Percentiles rank a stretch among this genome's conserved stretches.
Evolutionary conservation across 2,329 filamentous ascomycete genomes (phyloP).

Genomic region (Trichoderma cornu-damae): DNA sequence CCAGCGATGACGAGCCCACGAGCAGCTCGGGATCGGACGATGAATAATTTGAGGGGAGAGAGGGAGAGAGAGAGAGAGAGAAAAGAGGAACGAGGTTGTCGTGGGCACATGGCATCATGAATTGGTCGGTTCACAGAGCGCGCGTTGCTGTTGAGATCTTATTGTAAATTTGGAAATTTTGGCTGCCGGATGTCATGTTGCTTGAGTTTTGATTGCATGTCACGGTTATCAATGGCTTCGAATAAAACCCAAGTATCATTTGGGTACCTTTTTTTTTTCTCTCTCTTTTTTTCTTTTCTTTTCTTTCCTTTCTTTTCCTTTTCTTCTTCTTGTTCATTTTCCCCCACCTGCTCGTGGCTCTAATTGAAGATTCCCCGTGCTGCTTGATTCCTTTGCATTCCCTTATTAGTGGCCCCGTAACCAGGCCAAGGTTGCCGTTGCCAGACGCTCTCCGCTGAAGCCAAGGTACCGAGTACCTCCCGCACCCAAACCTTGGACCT

Average conservation of each 20-base stretch:
- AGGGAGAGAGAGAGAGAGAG: too few relatives aligned
- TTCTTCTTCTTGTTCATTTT: too few relatives aligned
- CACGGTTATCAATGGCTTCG: too few relatives aligned
- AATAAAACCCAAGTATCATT: too few relatives aligned
- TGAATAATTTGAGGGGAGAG: too few relatives aligned
- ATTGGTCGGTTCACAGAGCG: background rate
- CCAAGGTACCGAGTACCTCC: constrained; percentile 3
- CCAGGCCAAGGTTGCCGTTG: background rate
- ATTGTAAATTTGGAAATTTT: background rate
- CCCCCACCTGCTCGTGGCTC: too few relatives aligned
- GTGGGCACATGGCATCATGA: background rate
- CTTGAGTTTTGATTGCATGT: background rate
- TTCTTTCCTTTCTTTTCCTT: too few relatives aligned
- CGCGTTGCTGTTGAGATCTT: background rate
- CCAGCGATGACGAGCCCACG: constrained; percentile 4
- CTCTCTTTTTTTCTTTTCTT: too few relatives aligned
- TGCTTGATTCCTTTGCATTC: background rate
- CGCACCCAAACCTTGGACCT: background rate
- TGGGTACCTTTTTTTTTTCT: too few relatives aligned
- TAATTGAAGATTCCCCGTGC: constrained; percentile 2
- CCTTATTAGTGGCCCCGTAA: background rate
- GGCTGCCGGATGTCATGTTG: background rate
- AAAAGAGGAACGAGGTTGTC: background rate
- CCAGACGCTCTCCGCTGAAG: background rate
- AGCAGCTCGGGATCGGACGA: constrained; percentile 39